Conservation (phyloP, 176 grass and related monocot species). For the Carex littledalei region DNA sequence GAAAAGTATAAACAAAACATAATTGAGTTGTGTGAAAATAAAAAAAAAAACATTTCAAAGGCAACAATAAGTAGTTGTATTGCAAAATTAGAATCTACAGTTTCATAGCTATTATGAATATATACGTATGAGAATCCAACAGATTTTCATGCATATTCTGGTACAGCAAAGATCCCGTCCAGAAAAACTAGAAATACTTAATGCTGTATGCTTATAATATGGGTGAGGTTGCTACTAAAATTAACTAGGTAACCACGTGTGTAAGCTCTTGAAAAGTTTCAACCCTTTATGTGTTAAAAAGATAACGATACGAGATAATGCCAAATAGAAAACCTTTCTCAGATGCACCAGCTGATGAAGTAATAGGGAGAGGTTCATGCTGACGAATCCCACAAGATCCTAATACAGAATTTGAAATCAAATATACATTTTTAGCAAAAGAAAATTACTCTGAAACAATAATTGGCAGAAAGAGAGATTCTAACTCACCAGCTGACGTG, state of each 20-base stretch:
- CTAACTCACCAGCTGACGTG: constrained; percentile 28
- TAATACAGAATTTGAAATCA: not conserved
- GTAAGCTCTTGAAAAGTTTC: not conserved
- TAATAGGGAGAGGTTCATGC: constrained; percentile 13
- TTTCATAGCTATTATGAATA: not conserved
- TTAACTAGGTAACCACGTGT: not conserved
- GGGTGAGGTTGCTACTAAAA: not conserved
- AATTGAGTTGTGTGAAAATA: not conserved
- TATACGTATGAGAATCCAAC: not conserved
- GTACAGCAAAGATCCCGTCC: not conserved
- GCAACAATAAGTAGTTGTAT: not conserved
- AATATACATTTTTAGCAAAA: not conserved
- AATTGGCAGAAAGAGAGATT: not conserved
- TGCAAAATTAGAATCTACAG: not conserved
- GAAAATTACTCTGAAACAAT: constrained; percentile 5
- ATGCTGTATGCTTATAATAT: not conserved
- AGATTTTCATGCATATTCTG: not conserved
- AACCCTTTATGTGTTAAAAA: not conserved
- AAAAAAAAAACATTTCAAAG: not conserved
- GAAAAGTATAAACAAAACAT: constrained; percentile 15
- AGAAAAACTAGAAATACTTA: not conserved
- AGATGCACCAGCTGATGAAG: constrained; percentile 27
- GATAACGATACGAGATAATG: not conserved
- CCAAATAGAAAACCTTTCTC: constrained; percentile 42
- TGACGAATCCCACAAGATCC: constrained; percentile 23